Conservation (phyloP, 2,329 filamentous ascomycete genomes). For the Fusarium subglutinans region DNA sequence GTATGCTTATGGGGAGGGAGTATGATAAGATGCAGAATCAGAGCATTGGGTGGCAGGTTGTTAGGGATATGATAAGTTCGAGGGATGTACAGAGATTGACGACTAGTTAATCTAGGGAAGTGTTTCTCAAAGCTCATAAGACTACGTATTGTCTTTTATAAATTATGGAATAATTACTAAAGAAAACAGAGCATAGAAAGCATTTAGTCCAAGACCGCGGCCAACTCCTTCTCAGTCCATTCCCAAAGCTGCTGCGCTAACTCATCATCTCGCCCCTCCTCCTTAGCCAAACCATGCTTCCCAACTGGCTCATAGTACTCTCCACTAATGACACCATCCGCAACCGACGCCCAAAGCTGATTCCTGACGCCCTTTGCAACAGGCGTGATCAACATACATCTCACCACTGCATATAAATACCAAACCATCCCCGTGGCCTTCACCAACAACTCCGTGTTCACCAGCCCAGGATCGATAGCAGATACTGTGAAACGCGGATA, state of each 20-base stretch:
- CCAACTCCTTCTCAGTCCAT: neutral
- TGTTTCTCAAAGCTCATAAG: neutral
- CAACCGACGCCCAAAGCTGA: neutral
- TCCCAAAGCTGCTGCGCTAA: neutral
- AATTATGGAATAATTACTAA: neutral
- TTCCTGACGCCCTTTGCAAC: neutral
- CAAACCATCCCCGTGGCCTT: neutral
- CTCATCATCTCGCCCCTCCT: neutral
- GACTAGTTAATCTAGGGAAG: fast-evolving
- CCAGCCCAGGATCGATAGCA: neutral
- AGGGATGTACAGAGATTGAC: neutral
- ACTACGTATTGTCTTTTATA: neutral
- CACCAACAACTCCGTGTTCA: neutral
- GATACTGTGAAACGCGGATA: neutral
- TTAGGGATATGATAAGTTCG: constrained; percentile 23
- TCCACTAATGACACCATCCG: neutral
- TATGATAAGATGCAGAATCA: constrained; percentile 32
- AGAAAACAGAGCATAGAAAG: too few species aligned
- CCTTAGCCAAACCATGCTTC: neutral
- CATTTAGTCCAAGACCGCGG: too few species aligned
- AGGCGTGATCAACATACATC: neutral
- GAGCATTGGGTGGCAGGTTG: constrained; percentile 35
- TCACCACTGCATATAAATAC: neutral
- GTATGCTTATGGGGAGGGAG: constrained; percentile 30
- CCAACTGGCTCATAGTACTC: neutral